These are phyloP conservation scores for Pilatotrama ljubarskyi DNA, from an alignment of 768 basidiomycete genomes.

Conservation along the genomic window DNA sequence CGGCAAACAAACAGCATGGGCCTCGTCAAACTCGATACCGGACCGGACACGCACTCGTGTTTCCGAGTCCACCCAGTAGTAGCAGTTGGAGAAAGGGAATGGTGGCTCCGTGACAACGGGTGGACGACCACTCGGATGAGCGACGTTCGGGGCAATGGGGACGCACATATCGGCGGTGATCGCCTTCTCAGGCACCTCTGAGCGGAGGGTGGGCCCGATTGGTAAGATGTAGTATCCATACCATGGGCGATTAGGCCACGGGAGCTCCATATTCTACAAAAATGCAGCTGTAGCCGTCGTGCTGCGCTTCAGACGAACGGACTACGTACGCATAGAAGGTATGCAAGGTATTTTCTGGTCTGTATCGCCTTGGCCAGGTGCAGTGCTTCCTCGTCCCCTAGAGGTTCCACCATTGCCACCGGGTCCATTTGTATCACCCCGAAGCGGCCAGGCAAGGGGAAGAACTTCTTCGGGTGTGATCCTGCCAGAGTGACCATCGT, in stretches of 20 bases:
- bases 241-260: not conserved
- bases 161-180: constrained; percentile 16
- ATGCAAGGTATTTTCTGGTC: not conserved
- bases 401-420: not conserved
- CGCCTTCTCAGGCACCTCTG: no score
- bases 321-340: not conserved
- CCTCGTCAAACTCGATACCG: not conserved
- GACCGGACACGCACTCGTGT: not conserved
- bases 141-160: constrained; percentile 17
- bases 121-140: not conserved
- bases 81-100: constrained; percentile 2
- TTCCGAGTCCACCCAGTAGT: not conserved
- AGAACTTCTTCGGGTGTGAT: not conserved
- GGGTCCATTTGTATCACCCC: not conserved
- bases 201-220: not conserved
- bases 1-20: not conserved
- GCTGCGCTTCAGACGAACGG: no score
- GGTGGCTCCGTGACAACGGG: not conserved
- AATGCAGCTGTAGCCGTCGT: no score
- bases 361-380: not conserved
- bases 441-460: not conserved
- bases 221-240: not conserved
- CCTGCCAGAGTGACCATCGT: no score
- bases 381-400: not conserved
- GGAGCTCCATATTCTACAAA: not conserved